These are phyloP conservation scores for Ajuga chamaepitys DNA, from an alignment of 257 asterid species.

Conservation along the genomic window DNA sequence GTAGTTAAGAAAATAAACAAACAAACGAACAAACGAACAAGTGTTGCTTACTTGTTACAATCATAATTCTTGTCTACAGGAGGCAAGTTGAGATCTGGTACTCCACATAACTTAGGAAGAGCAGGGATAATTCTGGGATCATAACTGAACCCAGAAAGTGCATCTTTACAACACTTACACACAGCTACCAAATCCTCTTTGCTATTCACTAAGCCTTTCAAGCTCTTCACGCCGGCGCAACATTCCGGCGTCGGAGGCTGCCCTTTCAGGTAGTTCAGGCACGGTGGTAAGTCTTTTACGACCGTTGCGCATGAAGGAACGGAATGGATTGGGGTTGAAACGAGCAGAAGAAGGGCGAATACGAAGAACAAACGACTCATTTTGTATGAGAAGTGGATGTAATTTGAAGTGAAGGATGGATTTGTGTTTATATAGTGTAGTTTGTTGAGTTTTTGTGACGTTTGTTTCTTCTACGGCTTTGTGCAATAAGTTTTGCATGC, in stretches of 20 bases:
- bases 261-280: slow-evolving; percentile 18
- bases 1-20: too few relatives aligned
- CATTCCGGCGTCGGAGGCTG: not conserved
- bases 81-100: slow-evolving; percentile 8
- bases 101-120: slow-evolving; percentile 23
- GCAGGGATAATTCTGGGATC: slow-evolving; percentile 12
- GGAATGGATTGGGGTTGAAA: not conserved
- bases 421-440: not conserved
- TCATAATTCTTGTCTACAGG: slow-evolving; percentile 20
- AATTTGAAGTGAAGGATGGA: not conserved
- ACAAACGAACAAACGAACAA: not conserved
- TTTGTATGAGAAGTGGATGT: not conserved
- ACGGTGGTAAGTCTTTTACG: not conserved
- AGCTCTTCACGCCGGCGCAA: slow-evolving; percentile 15
- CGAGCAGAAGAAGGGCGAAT: not conserved
- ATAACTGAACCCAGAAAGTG: not conserved
- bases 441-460: slow-evolving; percentile 1
- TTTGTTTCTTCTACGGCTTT: slow-evolving; percentile 14
- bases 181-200: slow-evolving; percentile 9
- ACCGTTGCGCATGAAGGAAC: slow-evolving; percentile 13
- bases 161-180: slow-evolving; percentile 20
- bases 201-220: not conserved
- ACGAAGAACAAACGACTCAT: slow-evolving; percentile 5
- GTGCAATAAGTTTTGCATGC: slow-evolving; percentile 14
- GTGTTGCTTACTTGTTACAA: slow-evolving; percentile 23